These are phyloP conservation scores for Iris pallida DNA, from an alignment of 116 monocot genomes.

Conservation along the genomic window DNA sequence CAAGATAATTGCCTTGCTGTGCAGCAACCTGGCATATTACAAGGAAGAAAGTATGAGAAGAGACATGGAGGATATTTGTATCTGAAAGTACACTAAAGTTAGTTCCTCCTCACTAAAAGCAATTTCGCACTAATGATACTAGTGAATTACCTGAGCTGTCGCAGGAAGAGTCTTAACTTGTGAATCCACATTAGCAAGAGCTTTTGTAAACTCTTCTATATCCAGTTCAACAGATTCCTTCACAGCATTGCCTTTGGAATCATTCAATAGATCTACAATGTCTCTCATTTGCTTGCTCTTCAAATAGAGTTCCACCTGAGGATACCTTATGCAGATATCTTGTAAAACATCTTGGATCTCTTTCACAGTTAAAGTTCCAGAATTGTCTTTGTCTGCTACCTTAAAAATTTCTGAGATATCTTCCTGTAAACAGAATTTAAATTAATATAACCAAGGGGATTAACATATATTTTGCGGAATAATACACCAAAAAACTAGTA, in stretches of 20 bases:
- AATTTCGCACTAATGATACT: neutral
- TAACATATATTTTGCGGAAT: no score
- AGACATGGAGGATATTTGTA: no score
- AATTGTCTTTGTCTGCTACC: constrained; percentile 65
- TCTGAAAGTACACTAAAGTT: neutral
- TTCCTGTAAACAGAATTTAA: constrained; percentile 31
- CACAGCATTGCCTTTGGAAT: constrained; percentile 36
- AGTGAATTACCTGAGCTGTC: constrained; percentile 57
- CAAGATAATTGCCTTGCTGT: constrained; percentile 95
- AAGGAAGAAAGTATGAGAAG: neutral
- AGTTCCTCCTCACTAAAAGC: neutral
- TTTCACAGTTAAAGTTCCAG: constrained; percentile 65
- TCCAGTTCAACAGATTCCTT: constrained; percentile 46
- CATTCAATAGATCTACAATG: constrained; percentile 43
- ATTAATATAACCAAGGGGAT: no score
- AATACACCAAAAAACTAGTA: no score
- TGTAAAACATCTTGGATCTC: constrained; percentile 62
- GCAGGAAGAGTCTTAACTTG: constrained; percentile 70
- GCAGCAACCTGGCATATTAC: constrained; percentile 64
- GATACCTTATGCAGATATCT: constrained; percentile 61
- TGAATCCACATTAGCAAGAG: constrained; percentile 59
- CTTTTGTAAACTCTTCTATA: constrained; percentile 74
- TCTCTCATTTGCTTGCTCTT: constrained; percentile 60
- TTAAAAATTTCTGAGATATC: constrained; percentile 58
- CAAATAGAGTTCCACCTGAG: constrained; percentile 65